Evolutionary conservation across 768 basidiomycete genomes (phyloP), one percentile per base, ranked within the genome.

Genomic region (Boletus bicolor): DNA sequence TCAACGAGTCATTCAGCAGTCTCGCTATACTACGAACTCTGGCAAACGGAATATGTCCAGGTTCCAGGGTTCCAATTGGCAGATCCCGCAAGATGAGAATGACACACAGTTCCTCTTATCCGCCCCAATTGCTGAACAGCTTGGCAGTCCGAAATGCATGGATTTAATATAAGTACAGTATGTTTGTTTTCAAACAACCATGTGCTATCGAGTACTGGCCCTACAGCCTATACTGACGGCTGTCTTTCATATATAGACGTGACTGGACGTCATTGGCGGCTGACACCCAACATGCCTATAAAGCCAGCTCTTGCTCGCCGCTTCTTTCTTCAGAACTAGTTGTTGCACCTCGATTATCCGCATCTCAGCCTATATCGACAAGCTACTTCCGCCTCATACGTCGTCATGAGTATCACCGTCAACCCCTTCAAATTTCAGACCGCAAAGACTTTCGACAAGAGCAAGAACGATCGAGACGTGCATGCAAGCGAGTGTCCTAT

Each of bases 201-300:
- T 8, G 21, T 4, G 2, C 28, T 15, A 15, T 30, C 12, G 26
- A 24, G 14, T 26, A 9, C 28, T 15, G 9, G 3, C 26, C 8
- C 36, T 21, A 9, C 26, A 15, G 14, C 15, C n/a, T 32, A 9
- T 12, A 17, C 30, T 34, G 30, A 15, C 8, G 53, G 46, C 46
- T 38, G 47, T 10, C 15, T 10, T 48, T 17, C 21, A 42, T 49
- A n/a, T 28, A 1, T 36, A 21, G 9, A 17, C 17, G 24, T n/a
- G 37, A 17, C 37, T 41, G 11, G n/a, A 19, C 7, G 37, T 8
- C 49, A 38, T 26, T 38, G 58, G 58, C 15, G 59, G 59, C 58
- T 59, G 53, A 60, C 59, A 28, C 15, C 28, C 19, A 51, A 30
- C 28, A 34, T 44, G 37, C 24, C 19, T 36, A 53, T 59, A 59